A percentile compares a stretch with the other conserved stretches of the same genome.
These are phyloP conservation scores for Kokia cookei DNA, from an alignment of 441 rosid genomes.

Conservation along the genomic window DNA sequence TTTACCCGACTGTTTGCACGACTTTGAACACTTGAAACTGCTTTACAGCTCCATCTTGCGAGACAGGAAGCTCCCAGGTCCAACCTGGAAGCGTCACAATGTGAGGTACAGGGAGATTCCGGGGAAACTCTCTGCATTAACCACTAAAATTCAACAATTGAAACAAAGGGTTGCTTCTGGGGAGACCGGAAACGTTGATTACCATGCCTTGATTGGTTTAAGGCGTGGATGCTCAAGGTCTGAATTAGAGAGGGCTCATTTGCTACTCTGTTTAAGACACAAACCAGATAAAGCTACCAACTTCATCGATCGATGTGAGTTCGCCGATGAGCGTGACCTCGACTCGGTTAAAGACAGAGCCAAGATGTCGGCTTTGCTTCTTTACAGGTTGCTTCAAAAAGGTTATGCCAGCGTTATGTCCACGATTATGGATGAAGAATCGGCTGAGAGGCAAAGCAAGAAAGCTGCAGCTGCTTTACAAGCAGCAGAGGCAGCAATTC, in stretches of 20 bases:
- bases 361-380: constrained; percentile 64
- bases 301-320: constrained; percentile 71
- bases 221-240: constrained; percentile 76
- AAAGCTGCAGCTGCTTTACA: constrained; percentile 40
- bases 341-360: constrained; percentile 78
- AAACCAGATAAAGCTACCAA: constrained; percentile 70
- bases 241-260: constrained; percentile 78
- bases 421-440: constrained; percentile 57
- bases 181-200: constrained; percentile 76
- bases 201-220: constrained; percentile 65
- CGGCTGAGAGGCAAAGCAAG: constrained; percentile 55
- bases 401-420: constrained; percentile 61
- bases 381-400: constrained; percentile 79
- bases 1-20: constrained; percentile 75
- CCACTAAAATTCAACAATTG: constrained; percentile 52
- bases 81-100: constrained; percentile 76
- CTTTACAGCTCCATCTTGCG: constrained; percentile 74
- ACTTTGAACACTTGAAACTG: constrained; percentile 78
- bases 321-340: constrained; percentile 52
- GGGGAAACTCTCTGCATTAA: constrained; percentile 54
- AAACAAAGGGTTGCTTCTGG: constrained; percentile 69
- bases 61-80: constrained; percentile 79
- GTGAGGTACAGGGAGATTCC: constrained; percentile 76
- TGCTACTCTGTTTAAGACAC: constrained; percentile 58
- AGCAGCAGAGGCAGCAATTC: constrained; percentile 41